Evolutionary conservation across 1,284 basidiomycete species (phyloP).

Genomic region (Taiwanofungus camphoratus): DNA sequence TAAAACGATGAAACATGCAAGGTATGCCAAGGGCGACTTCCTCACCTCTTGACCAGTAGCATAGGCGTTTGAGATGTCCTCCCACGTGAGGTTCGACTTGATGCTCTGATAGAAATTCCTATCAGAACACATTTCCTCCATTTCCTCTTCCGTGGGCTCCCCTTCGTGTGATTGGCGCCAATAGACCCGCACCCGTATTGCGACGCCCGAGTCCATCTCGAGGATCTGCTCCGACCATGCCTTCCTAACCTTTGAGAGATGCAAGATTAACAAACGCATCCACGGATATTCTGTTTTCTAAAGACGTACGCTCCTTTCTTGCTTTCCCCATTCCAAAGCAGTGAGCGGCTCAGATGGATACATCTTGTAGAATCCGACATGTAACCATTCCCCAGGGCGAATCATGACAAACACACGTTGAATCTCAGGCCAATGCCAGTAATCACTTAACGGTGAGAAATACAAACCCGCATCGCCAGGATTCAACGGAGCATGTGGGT

Average conservation of each 20-base stretch:
- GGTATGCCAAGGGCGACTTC: neutral
- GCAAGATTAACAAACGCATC: neutral
- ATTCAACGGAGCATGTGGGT: conserved; percentile 7
- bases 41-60: conserved; percentile 7
- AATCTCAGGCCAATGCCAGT: neutral
- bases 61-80: conserved; percentile 6
- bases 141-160: neutral
- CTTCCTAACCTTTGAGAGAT: neutral
- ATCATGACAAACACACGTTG: conserved; percentile 5
- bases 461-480: conserved; percentile 4
- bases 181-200: neutral
- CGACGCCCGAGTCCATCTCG: neutral
- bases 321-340: neutral
- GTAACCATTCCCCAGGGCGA: neutral
- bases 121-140: neutral
- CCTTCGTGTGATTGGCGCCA: neutral
- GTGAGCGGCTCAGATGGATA: conserved; percentile 1
- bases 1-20: neutral
- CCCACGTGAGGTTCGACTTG: conserved; percentile 7
- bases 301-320: neutral
- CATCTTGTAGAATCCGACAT: conserved; percentile 6
- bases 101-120: neutral
- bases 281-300: neutral
- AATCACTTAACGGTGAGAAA: neutral
- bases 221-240: conserved; percentile 1